phyloP scores from a whole-genome alignment of 306 rosid genomes.

The Trifolium subterraneum region DNA sequence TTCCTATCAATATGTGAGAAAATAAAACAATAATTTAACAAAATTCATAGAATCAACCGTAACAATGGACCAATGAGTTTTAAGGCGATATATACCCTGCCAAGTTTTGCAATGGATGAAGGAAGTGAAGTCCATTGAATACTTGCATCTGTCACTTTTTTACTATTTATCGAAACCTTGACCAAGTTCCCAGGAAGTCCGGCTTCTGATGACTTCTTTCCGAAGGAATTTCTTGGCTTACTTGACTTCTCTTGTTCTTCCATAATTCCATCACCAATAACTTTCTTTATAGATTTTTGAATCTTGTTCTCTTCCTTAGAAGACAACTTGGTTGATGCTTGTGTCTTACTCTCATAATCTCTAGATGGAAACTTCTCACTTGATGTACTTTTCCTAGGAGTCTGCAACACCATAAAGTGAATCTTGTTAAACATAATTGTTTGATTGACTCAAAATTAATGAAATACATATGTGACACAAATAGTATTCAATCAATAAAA shows the following conservation, averaged over 20 bases:
- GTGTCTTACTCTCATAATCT: slow-evolving; percentile 66
- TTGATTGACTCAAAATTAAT: slow-evolving; percentile 34
- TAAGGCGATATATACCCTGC: slow-evolving; percentile 62
- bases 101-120: slow-evolving; percentile 89
- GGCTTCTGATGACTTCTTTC: slow-evolving; percentile 71
- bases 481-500: not conserved
- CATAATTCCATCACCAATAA: slow-evolving; percentile 55
- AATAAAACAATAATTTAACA: slow-evolving; percentile 31
- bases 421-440: slow-evolving; percentile 31
- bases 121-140: slow-evolving; percentile 90
- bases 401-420: slow-evolving; percentile 51
- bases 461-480: slow-evolving; percentile 2
- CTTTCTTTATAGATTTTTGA: slow-evolving; percentile 64
- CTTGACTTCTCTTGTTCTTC: slow-evolving; percentile 64
- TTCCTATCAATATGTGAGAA: slow-evolving; percentile 59
- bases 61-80: not conserved
- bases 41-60: not conserved
- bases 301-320: slow-evolving; percentile 68
- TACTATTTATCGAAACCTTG: slow-evolving; percentile 67
- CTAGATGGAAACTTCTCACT: slow-evolving; percentile 70
- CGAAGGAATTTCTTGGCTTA: slow-evolving; percentile 58
- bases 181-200: slow-evolving; percentile 79
- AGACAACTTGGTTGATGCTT: slow-evolving; percentile 50
- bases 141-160: slow-evolving; percentile 73
- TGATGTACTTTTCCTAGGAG: slow-evolving; percentile 83